Evolutionary conservation across 257 asterid genomes (phyloP).

Genomic region (Salvia hispanica): DNA sequence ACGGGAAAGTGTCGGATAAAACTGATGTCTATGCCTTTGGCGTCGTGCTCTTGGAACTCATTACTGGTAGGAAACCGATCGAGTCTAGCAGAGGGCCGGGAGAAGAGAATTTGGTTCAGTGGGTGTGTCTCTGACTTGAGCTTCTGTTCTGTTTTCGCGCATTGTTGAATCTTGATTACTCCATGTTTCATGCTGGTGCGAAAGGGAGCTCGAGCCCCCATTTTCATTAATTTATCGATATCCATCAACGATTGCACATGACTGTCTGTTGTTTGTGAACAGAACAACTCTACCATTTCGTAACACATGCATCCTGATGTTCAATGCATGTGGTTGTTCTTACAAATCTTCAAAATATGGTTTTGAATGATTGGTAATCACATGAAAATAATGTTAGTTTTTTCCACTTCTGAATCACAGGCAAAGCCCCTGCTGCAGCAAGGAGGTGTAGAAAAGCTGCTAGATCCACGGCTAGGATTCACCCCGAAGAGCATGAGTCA

Average conservation of each 20-base stretch:
- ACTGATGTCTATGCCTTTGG: slow-evolving; percentile 92
- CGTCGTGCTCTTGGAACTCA: slow-evolving; percentile 77
- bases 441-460: slow-evolving; percentile 52
- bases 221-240: background rate
- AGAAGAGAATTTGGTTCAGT: slow-evolving; percentile 77
- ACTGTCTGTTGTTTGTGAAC: background rate
- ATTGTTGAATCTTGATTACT: slow-evolving; percentile 11
- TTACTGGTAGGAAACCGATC: slow-evolving; percentile 84
- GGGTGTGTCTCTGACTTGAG: slow-evolving; percentile 59
- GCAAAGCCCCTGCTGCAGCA: slow-evolving; percentile 71
- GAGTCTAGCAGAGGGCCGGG: slow-evolving; percentile 82
- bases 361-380: background rate
- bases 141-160: background rate
- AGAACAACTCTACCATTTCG: background rate
- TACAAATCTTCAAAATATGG: background rate
- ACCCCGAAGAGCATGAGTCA: slow-evolving; percentile 41
- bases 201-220: background rate
- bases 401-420: slow-evolving; percentile 34
- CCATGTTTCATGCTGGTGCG: background rate
- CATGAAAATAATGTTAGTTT: background rate
- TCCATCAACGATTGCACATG: slow-evolving; percentile 17
- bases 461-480: slow-evolving; percentile 50
- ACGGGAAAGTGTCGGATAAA: slow-evolving; percentile 89
- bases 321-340: slow-evolving; percentile 20
- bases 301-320: slow-evolving; percentile 6